Evolutionary conservation across 257 asterid genomes (phyloP), one percentile per base, ranked within the genome.

Genomic region (Plantago major): DNA sequence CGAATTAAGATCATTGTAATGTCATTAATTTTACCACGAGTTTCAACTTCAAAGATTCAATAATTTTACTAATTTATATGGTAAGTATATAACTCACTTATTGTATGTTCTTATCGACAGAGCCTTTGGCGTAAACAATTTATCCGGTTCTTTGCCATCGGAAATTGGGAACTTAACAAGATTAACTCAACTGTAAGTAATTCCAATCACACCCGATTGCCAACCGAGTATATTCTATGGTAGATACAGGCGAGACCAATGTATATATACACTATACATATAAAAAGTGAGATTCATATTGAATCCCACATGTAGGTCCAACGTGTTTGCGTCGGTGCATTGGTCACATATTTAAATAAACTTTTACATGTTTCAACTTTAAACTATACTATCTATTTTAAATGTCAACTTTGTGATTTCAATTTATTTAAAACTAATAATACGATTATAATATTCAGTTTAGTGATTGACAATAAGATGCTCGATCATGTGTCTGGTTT

Each of bases 71-170:
- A 22, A 22, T 22, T 22, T 22, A n/a, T n/a, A n/a, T n/a, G n/a
- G n/a, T n/a, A 1, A 22, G 2, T 22, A 1, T 22, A 22, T 22
- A 2, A 22, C 44, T 50, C 44, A 64, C 42, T 17, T 46, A 22
- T n/a, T 22, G 26, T 7, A 33, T 33, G 40, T 13, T n/a, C 12
- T 52, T 22, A 19, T 12, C 30, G 62, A 57, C 83, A 90, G 96
- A 63, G 44, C 67, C 26, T 64, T 87, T 16, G 44, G 81, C 62
- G 70, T 84, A 51, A 85, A 90, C 79, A 85, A 83, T 76, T 85
- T 90, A 78, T 83, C 95, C 55, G 94, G 95, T 26, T 70, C 95
- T 69, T 71, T 90, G 51, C 97, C 94, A 65, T 16, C 76, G 16
- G 87, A 75, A 67, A 82, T 90, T 16, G 97, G 97, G 67, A 74